Evolutionary conservation across 345 rosid species (phyloP).

Genomic region (Murraya paniculata): DNA sequence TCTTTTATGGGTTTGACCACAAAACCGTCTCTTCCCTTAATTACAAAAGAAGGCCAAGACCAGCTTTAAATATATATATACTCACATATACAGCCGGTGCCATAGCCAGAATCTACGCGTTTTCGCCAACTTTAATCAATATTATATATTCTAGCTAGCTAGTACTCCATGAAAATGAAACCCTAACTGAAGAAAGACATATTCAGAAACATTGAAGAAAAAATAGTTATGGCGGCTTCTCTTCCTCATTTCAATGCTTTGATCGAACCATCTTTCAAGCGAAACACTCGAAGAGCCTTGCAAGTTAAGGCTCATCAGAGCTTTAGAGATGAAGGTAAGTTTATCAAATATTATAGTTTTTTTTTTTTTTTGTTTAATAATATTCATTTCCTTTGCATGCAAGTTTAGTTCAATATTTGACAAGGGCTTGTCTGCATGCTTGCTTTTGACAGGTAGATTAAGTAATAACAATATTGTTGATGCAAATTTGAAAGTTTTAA

Average conservation of each 20-base stretch:
- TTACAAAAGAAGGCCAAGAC: not conserved
- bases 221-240: slow-evolving; percentile 10
- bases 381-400: not conserved
- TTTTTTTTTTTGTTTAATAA: too few species aligned
- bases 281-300: not conserved
- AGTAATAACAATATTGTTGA: slow-evolving; percentile 29
- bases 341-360: too few species aligned
- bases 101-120: not conserved
- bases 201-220: not conserved
- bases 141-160: not conserved
- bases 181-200: not conserved
- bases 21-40: not conserved
- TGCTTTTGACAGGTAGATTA: slow-evolving; percentile 24
- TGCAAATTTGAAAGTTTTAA: slow-evolving; percentile 41
- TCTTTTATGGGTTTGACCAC: not conserved
- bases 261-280: slow-evolving; percentile 12
- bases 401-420: not conserved
- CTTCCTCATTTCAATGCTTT: not conserved
- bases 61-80: not conserved
- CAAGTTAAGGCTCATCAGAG: slow-evolving; percentile 32
- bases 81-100: not conserved
- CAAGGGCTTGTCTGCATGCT: not conserved
- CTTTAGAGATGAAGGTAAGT: slow-evolving; percentile 37
- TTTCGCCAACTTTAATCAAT: not conserved
- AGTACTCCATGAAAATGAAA: not conserved